A percentile compares a stretch with the other conserved stretches of the same genome.
Evolutionary conservation across 1,139 yeast genomes (phyloP).

Genomic region (Geotrichum candidum): DNA sequence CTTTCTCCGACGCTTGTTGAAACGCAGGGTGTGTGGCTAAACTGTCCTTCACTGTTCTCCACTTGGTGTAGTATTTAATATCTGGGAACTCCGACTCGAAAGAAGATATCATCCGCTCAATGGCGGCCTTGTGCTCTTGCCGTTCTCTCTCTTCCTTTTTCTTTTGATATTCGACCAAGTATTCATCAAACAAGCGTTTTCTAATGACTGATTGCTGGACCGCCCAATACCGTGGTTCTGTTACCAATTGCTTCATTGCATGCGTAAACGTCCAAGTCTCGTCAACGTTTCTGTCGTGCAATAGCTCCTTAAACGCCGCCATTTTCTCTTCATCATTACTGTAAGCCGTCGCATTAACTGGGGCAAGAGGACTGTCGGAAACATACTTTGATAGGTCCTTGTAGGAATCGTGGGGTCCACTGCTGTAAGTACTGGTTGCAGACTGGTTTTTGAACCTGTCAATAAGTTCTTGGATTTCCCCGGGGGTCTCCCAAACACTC

Average conservation of each 20-base stretch:
- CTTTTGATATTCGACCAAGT: constrained; percentile 49
- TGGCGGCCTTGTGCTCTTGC: constrained; percentile 49
- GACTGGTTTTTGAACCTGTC: constrained; percentile 16
- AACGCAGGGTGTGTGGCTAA: constrained; percentile 64
- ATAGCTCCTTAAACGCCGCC: constrained; percentile 46
- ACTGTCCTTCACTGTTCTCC: constrained; percentile 52
- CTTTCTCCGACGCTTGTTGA: constrained; percentile 26
- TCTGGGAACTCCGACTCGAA: constrained; percentile 38
- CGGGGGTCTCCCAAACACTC: constrained; percentile 79
- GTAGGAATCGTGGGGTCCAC: constrained; percentile 2
- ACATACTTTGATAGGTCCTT: constrained; percentile 15
- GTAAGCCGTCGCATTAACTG: constrained; percentile 12
- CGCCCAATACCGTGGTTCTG: constrained; percentile 64
- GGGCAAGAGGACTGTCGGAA: constrained; percentile 15
- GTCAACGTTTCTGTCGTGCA: constrained; percentile 53
- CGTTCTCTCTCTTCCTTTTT: constrained; percentile 39
- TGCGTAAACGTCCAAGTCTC: constrained; percentile 71
- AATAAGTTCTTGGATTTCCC: constrained; percentile 28
- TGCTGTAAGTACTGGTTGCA: not conserved
- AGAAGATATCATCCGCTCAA: constrained; percentile 47
- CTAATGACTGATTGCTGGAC: constrained; percentile 56
- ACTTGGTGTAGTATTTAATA: constrained; percentile 56
- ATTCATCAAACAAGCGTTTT: constrained; percentile 60
- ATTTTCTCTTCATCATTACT: constrained; percentile 37
- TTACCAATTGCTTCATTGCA: constrained; percentile 55